Base-by-base conservation (phyloP, 257 asterid species). In the Ajuga chamaepitys region DNA sequence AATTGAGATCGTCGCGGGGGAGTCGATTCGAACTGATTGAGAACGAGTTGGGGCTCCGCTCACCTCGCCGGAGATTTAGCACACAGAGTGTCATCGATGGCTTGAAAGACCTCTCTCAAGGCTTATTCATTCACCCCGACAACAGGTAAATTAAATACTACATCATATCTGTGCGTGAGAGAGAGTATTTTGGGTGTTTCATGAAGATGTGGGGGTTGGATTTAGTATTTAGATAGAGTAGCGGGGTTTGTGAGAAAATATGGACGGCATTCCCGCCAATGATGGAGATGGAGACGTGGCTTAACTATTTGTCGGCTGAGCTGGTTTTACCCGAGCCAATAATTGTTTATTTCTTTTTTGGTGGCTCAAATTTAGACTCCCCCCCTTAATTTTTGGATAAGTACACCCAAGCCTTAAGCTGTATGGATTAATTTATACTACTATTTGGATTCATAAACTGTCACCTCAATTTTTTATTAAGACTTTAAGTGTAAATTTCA, bases 51-150 rank as follows among this genome's bases (percentile, higher is more conserved):
- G 81, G 81, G 32, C 70, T 71, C 68, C 70, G 72, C 22, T 58
- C 64, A 13, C 34, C 63, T 17, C 74, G n/a, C 1, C 76, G 82
- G 54, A 70, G 74, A 65, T 83, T 88, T 16, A 86, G 91, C 84
- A 66, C 82, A 16, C 81, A 80, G 26, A 67, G 24, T 13, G 80
- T 88, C 56, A 32, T 91, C 70, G 46, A 77, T 64, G 97, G 91
- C 70, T 47, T 86, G 42, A 86, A 48, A 62, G 92, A 67, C 72
- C 73, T 90, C 21, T 84, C 91, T 0, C 81, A 74, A 20, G 85
- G 82, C n/a, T 71, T 66, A 26, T 75, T 73, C 66, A 80, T 86
- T 64, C 78, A 83, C 64, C 95, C 95, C 0, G 92, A 83, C 4
- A 85, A 81, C 85, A 75, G 89, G 97, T 85, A 65, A 26, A 1